These are phyloP conservation scores for Hypholoma fasciculare DNA, from an alignment of 768 basidiomycete genomes.

Conservation along the genomic window DNA sequence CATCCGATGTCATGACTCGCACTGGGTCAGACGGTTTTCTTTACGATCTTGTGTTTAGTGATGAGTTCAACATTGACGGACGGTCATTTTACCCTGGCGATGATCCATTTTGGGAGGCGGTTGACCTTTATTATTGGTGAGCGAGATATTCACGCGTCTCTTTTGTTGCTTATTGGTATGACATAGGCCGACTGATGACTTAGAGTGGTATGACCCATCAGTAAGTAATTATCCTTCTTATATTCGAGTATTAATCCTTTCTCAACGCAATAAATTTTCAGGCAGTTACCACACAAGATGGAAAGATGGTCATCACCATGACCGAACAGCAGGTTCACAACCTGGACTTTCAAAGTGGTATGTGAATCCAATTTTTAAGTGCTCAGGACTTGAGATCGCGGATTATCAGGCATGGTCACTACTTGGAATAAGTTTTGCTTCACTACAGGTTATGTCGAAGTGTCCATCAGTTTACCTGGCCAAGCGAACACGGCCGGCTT, in stretches of 20 bases:
- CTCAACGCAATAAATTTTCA: slow-evolving; percentile 14
- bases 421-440: slow-evolving; percentile 97
- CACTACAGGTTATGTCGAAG: slow-evolving; percentile 89
- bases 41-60: slow-evolving; percentile 86
- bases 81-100: slow-evolving; percentile 75
- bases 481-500: slow-evolving; percentile 60
- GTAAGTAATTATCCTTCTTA: slow-evolving; percentile 26
- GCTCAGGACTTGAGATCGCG: no score
- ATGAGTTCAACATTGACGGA: slow-evolving; percentile 63
- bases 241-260: slow-evolving; percentile 12
- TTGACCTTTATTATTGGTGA: slow-evolving; percentile 83
- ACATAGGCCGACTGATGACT: slow-evolving; percentile 62
- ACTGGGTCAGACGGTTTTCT: slow-evolving; percentile 73
- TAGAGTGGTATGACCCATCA: slow-evolving; percentile 84
- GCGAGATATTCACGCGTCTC: slow-evolving; percentile 13
- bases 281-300: slow-evolving; percentile 73
- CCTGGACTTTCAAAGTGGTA: slow-evolving; percentile 82
- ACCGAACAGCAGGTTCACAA: slow-evolving; percentile 68
- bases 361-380: slow-evolving; percentile 21
- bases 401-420: slow-evolving; percentile 59
- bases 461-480: slow-evolving; percentile 78
- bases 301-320: slow-evolving; percentile 82
- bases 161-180: not conserved
- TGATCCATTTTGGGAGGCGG: slow-evolving; percentile 88
- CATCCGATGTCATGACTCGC: slow-evolving; percentile 50